Conservation (phyloP, 805 yeast species). For the Schwanniomyces pseudopolymorphus region DNA sequence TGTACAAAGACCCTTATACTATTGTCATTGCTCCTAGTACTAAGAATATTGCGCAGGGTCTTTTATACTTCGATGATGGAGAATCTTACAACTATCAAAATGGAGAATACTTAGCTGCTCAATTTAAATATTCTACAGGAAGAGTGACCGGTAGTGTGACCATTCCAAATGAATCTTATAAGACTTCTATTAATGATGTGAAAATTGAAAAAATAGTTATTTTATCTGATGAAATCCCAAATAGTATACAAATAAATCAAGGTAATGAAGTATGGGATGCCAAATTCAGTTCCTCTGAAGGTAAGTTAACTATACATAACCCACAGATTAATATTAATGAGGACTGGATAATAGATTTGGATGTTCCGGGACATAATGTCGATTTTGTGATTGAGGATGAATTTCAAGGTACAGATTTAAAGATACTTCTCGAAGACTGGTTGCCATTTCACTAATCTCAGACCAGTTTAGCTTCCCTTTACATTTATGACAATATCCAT, state of each 20-base stretch:
- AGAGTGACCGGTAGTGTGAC: constrained; percentile 16
- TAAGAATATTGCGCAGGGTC: constrained; percentile 53
- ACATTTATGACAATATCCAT: constrained; percentile 18
- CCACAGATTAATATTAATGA: constrained; percentile 48
- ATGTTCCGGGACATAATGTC: background rate
- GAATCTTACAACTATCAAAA: constrained; percentile 57
- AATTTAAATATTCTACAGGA: constrained; percentile 39
- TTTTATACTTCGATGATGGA: constrained; percentile 82
- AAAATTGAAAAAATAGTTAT: constrained; percentile 56
- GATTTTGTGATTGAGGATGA: background rate
- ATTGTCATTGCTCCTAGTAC: constrained; percentile 58
- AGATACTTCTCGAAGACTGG: constrained; percentile 17
- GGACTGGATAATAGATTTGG: constrained; percentile 46
- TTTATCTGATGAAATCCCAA: constrained; percentile 30
- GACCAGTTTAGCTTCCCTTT: constrained; percentile 15
- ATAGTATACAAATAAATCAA: constrained; percentile 33
- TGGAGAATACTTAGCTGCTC: constrained; percentile 50
- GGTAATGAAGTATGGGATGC: constrained; percentile 38
- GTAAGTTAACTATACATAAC: constrained; percentile 39
- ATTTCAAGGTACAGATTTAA: constrained; percentile 10
- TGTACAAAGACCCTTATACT: constrained; percentile 80
- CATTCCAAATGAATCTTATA: constrained; percentile 7
- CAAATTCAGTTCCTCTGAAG: constrained; percentile 9
- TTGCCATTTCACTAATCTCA: constrained; percentile 17
- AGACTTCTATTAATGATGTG: constrained; percentile 29